Percentiles rank a stretch among this genome's conserved stretches.
Conservation (phyloP, 2,329 filamentous ascomycete species). For the Diaporthe sp. region DNA sequence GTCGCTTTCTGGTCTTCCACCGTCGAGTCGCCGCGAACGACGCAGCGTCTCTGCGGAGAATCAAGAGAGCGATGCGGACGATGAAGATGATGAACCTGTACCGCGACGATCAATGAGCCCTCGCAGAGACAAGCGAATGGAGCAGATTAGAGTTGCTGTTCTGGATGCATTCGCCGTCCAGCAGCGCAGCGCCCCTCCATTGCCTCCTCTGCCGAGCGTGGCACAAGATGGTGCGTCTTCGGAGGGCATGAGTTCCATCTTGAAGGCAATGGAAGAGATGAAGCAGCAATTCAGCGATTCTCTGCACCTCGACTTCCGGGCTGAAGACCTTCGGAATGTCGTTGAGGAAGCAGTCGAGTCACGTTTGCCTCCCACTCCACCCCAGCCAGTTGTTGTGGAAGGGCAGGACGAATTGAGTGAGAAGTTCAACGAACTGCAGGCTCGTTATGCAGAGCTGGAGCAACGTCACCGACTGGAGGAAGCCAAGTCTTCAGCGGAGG, state of each 20-base stretch:
- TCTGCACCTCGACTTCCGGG: slow-evolving; percentile 58
- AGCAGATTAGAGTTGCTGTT: slow-evolving; percentile 82
- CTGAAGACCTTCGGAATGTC: slow-evolving; percentile 70
- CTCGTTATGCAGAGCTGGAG: slow-evolving; percentile 71
- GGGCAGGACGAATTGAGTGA: slow-evolving; percentile 59
- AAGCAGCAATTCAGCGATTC: slow-evolving; percentile 65
- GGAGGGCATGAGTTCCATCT: slow-evolving; percentile 63
- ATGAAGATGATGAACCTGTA: slow-evolving; percentile 79
- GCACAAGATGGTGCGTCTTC: slow-evolving; percentile 43
- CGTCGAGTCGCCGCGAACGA: slow-evolving; percentile 73
- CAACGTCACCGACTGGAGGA: slow-evolving; percentile 65
- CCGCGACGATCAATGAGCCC: slow-evolving; percentile 81
- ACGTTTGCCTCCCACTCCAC: slow-evolving; percentile 65
- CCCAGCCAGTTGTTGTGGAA: slow-evolving; percentile 61
- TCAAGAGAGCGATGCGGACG: slow-evolving; percentile 90
- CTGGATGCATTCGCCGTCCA: slow-evolving; percentile 78
- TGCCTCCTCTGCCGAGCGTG: slow-evolving; percentile 43
- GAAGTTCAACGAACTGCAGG: slow-evolving; percentile 70
- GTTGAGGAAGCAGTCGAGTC: slow-evolving; percentile 73
- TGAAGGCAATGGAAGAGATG: slow-evolving; percentile 76
- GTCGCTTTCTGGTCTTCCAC: slow-evolving; percentile 66
- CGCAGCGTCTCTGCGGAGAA: slow-evolving; percentile 80
- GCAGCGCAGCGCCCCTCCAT: slow-evolving; percentile 54
- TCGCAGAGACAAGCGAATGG: slow-evolving; percentile 80
- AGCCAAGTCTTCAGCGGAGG: slow-evolving; percentile 62